Percentiles rank a stretch among this genome's conserved stretches.
Evolutionary conservation across 495 filamentous ascomycete genomes (phyloP).

Genomic region (Lepraria neglecta): DNA sequence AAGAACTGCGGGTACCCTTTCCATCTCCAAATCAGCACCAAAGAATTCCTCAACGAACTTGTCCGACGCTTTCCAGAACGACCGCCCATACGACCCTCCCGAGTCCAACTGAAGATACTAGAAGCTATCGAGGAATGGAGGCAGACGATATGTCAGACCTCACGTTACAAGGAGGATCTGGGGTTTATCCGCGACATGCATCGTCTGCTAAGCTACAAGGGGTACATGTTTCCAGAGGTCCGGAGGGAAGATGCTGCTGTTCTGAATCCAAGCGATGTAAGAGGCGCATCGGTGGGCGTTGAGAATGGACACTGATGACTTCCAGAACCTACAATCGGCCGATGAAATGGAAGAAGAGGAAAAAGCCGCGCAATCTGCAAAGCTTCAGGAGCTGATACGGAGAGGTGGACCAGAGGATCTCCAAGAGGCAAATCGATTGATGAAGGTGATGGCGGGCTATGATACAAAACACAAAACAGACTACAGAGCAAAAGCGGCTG

Average conservation of each 20-base stretch:
- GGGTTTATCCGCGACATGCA: conserved; percentile 99
- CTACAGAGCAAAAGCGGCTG: conserved; percentile 93
- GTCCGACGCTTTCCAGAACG: conserved; percentile 93
- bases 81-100: conserved; percentile 74
- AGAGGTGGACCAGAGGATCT: conserved; percentile 85
- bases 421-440: conserved; percentile 90
- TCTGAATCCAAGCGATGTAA: conserved; percentile 92
- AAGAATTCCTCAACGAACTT: conserved; percentile 97
- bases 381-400: conserved; percentile 92
- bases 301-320: conserved; percentile 30
- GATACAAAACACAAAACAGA: conserved; percentile 93
- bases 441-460: conserved; percentile 99
- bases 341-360: conserved; percentile 99
- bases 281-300: conserved; percentile 29
- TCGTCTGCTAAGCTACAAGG: conserved; percentile 88
- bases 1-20: conserved; percentile 99
- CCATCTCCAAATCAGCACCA: conserved; percentile 95
- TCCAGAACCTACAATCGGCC: conserved; percentile 84
- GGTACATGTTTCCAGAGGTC: conserved; percentile 90
- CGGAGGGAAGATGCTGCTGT: conserved; percentile 91
- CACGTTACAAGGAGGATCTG: conserved; percentile 91
- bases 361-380: conserved; percentile 86
- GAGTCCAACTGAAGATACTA: conserved; percentile 86
- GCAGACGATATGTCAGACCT: conserved; percentile 95
- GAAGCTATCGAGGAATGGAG: conserved; percentile 99